phyloP scores from a whole-genome alignment of 2,329 filamentous ascomycete genomes.

The Fusarium ambrosium region DNA sequence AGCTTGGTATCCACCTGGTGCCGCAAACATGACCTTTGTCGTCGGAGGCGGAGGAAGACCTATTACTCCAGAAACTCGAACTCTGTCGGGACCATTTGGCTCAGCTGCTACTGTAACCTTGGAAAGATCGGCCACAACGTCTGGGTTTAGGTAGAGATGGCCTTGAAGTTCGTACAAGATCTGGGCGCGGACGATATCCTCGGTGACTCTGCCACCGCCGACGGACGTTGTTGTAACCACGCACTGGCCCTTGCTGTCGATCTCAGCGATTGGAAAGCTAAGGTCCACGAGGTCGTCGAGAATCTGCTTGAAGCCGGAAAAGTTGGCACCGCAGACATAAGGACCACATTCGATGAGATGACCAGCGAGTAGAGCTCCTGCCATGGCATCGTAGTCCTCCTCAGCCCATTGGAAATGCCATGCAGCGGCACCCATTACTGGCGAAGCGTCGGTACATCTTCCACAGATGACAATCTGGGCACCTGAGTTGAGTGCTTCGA shows the following conservation, averaged over 20 bases:
- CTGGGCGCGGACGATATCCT: slow-evolving; percentile 50
- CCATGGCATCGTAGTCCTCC: slow-evolving; percentile 60
- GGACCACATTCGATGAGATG: slow-evolving; percentile 66
- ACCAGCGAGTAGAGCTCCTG: slow-evolving; percentile 60
- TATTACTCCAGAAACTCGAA: slow-evolving; percentile 54
- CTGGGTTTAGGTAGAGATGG: slow-evolving; percentile 56
- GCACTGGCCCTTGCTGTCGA: slow-evolving; percentile 59
- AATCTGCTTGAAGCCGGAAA: slow-evolving; percentile 56
- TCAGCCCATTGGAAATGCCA: slow-evolving; percentile 65
- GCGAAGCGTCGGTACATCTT: slow-evolving; percentile 59
- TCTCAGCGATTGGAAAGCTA: slow-evolving; percentile 64
- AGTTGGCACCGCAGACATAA: slow-evolving; percentile 67
- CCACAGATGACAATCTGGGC: slow-evolving; percentile 60
- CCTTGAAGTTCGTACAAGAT: slow-evolving; percentile 60
- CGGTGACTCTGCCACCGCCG: slow-evolving; percentile 57
- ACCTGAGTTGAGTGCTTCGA: slow-evolving; percentile 53
- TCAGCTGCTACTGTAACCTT: slow-evolving; percentile 52
- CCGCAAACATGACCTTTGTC: slow-evolving; percentile 56
- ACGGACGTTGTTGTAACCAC: slow-evolving; percentile 63
- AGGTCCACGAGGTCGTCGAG: slow-evolving; percentile 32
- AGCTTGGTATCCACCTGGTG: slow-evolving; percentile 54
- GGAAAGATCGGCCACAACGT: slow-evolving; percentile 55
- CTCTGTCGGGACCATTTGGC: slow-evolving; percentile 27
- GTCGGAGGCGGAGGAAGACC: slow-evolving; percentile 56
- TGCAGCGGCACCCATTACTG: slow-evolving; percentile 65